Conservation (phyloP, 768 basidiomycete species). For the Pholiota molesta region DNA sequence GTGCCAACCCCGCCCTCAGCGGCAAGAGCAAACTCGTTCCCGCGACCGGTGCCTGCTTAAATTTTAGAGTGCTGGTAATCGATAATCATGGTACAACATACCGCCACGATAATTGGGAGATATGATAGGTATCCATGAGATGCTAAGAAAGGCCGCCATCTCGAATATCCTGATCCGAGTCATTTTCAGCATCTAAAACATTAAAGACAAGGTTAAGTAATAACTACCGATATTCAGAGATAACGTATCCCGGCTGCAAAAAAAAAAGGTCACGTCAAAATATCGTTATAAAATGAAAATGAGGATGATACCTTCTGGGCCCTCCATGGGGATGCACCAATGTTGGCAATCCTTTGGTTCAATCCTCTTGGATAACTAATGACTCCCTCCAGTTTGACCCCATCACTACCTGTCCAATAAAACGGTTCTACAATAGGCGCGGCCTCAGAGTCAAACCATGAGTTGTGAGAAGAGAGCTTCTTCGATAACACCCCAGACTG, state of each 20-base stretch:
- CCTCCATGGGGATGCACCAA: slow-evolving; percentile 16
- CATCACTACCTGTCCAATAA: slow-evolving; percentile 15
- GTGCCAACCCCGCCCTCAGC: slow-evolving; percentile 14
- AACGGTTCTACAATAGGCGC: slow-evolving; percentile 5
- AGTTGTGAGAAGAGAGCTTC: slow-evolving; percentile 13
- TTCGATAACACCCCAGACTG: slow-evolving; percentile 6
- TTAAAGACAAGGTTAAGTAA: background rate
- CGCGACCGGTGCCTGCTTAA: slow-evolving; percentile 12
- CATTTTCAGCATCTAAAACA: background rate
- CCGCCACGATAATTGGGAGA: slow-evolving; percentile 16
- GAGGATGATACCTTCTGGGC: slow-evolving; percentile 3
- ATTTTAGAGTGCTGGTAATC: background rate
- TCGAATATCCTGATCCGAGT: background rate
- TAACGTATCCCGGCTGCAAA: background rate
- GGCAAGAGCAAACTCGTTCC: slow-evolving; percentile 14
- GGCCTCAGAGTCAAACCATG: slow-evolving; percentile 11
- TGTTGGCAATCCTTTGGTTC: slow-evolving; percentile 11
- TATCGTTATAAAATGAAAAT: background rate
- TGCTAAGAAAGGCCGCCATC: slow-evolving; percentile 14
- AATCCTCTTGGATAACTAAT: slow-evolving; percentile 13
- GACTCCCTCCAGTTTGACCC: slow-evolving; percentile 12
- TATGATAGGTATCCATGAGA: slow-evolving; percentile 13
- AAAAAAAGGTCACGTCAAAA: background rate
- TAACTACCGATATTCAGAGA: background rate
- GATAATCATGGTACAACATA: background rate